A percentile compares a stretch with the other conserved stretches of the same genome.
Conservation (phyloP, 2,329 filamentous ascomycete genomes). For the Claviceps sorghi region DNA sequence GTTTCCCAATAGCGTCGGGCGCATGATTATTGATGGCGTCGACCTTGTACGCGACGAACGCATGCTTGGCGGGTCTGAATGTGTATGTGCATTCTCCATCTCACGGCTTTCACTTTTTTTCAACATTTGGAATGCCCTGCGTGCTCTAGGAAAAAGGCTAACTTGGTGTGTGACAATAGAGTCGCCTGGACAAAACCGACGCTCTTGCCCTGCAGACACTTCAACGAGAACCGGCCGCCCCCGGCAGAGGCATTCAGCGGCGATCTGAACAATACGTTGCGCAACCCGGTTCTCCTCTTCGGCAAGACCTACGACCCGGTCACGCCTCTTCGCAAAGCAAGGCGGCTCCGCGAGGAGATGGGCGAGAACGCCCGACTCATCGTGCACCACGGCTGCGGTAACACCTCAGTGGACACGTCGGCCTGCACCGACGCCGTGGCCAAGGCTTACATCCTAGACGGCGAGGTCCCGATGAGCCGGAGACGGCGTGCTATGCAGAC, state of each 20-base stretch:
- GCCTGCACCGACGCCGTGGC: conserved; percentile 29
- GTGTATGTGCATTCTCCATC: conserved; percentile 4
- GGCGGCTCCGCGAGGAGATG: conserved; percentile 29
- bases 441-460: conserved; percentile 26
- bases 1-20: conserved; percentile 33
- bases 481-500: conserved; percentile 32
- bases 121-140: neutral
- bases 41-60: conserved; percentile 33
- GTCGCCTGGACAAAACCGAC: conserved; percentile 34
- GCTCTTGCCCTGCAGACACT: conserved; percentile 35
- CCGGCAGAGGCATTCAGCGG: conserved; percentile 33
- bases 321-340: conserved; percentile 33
- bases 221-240: conserved; percentile 28
- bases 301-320: conserved; percentile 36
- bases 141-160: neutral
- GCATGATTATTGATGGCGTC: conserved; percentile 34
- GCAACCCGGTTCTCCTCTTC: conserved; percentile 30
- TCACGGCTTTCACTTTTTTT: neutral
- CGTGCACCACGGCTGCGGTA: conserved; percentile 35
- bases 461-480: conserved; percentile 22
- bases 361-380: conserved; percentile 32
- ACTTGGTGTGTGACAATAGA: conserved; percentile 7
- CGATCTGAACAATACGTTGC: conserved; percentile 27
- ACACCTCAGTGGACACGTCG: conserved; percentile 30
- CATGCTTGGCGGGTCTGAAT: conserved; percentile 30